Base-by-base conservation (phyloP, 2,329 filamentous ascomycete genomes). In the Pestalotiopsis fici region DNA sequence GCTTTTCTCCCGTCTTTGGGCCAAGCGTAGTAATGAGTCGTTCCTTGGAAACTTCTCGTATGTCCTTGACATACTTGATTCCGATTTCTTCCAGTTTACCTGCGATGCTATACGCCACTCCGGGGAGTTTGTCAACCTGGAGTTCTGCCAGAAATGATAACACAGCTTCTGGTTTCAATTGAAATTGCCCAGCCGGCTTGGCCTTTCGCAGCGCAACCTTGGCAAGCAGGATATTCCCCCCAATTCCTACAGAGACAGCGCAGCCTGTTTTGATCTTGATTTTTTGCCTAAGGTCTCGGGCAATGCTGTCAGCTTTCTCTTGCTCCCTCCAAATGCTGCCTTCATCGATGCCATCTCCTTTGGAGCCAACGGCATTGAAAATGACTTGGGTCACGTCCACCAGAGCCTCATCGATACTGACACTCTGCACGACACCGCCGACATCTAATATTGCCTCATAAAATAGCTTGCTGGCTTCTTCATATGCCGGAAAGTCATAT, bases 321-420 rank as follows among this genome's bases (percentile, higher is more conserved):
- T 98, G 93, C 76, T 98, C 95, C 65, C 90, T 87, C 82, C 89
- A 89, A 0, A 94, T 85, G 67, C 87, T 92, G 0, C 87, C 91
- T 76, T 96, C 92, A 9, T 87, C 86, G 4, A 90, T 76, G 1
- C 85, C 87, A 25, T 83, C 82, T 0, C 92, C 93, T 72, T 92
- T 87, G 1, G 91, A 92, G 2, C 88, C 90, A 12, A 88, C 86
- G 15, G 86, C 86, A 13, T 85, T 82, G 57, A 94, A 81, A 68
- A 96, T 92, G 3, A 93, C 80, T 3, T 83, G 82, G 3, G 93
- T 96, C 39, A 95, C 87, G 78, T 99, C 96, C 18, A 99, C 82
- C 7, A 99, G 86, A 1, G 94, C 96, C 79, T 99, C 97, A 72
- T 99, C 97, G 59, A 99, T 93, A 75, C 96, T 98, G 64, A 99